Evolutionary conservation across 2,329 filamentous ascomycete species (phyloP), one percentile per base, ranked within the genome.

Genomic region (Colletotrichum sojae): DNA sequence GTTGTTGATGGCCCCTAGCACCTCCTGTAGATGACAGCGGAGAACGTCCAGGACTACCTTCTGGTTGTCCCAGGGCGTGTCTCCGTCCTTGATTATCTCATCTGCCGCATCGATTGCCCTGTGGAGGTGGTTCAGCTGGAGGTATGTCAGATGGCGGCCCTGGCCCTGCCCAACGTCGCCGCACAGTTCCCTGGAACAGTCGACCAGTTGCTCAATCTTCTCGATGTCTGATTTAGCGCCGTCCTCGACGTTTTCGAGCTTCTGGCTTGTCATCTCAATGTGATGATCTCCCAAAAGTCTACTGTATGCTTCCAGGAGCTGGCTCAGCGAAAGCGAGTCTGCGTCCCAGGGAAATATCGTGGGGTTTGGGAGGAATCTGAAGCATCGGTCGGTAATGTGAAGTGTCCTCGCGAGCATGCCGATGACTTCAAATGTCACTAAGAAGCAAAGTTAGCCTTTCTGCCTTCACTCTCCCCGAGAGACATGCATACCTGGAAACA

Each of bases 341-440:
- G 80, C 85, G 65, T 88, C 82, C 86, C 86, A 89, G n/a, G 76
- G 77, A 57, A 85, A 85, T 1, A 82, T 79, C 0, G 87, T 89
- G 0, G 82, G 82, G 58, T 84, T 84, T 0, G 82, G 82, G 8
- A 84, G 73, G 75, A 81, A 79, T 22, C 77, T 77, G 62, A 83
- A 84, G 22, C 75, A 77, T 8, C 76, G 79, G 2, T 78, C 75
- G 5, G 76, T 74, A 0, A 82, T 75, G 2, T 82, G 78, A 5
- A 82, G 59, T 0, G 76, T 76, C 16, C 78, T 74, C 1, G 78
- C 79, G 1, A 83, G 71, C 81, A 84, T 84, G 0, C 80, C 82
- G 1, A 83, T 74, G 1, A 84, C 72, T 18, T 82, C 80, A 31
- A 82, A 82, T 2, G 79, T 75, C 4, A 81, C 80, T 78, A 27